Base-by-base conservation (phyloP, 306 rosid genomes). In the Cajanus cajan region DNA sequence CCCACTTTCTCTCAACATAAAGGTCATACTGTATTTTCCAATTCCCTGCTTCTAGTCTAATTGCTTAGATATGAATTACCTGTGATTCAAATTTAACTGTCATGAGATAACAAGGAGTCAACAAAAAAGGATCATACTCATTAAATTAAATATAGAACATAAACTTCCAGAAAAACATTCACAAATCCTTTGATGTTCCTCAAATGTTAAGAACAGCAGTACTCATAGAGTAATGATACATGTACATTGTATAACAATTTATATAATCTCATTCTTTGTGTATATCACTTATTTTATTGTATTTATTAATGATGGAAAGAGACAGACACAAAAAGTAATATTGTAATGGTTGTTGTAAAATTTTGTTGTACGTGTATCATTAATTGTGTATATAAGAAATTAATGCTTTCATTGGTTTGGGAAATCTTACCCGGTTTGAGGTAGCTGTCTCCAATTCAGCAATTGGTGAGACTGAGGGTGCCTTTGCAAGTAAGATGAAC, bases 381-480 rank as follows among this genome's bases (percentile, higher is more conserved):
- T 45, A 45, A 14, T 45, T 13, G 31, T 39, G 40, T 58, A 15
- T 36, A 24, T 0, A 61, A 15, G 16, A 24, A 14, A n/a, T 22
- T 31, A 33, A 54, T 31, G 48, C 34, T 44, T 51, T 73, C 45
- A 72, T 28, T 54, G 65, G 31, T 79, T 76, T 34, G 78, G 16
- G 52, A 82, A 61, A 69, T 61, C 85, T 85, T 77, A 93, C 98
- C 98, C 96, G 10, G 97, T 91, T 85, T 93, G 98, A 69, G 98
- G 90, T 81, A 91, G 86, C 86, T 69, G 82, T 88, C 90, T 87
- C 88, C 96, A 93, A 68, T 91, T 93, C 57, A 91, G 73, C 59
- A 91, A 77, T 85, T 89, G 94, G 81, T 91, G 98, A 86, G 94
- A 86, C 85, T 84, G 94, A 82, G 96, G 98, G 85, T 93, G 98